Evolutionary conservation across 345 rosid species (phyloP).

Genomic region (Dimocarpus longan): DNA sequence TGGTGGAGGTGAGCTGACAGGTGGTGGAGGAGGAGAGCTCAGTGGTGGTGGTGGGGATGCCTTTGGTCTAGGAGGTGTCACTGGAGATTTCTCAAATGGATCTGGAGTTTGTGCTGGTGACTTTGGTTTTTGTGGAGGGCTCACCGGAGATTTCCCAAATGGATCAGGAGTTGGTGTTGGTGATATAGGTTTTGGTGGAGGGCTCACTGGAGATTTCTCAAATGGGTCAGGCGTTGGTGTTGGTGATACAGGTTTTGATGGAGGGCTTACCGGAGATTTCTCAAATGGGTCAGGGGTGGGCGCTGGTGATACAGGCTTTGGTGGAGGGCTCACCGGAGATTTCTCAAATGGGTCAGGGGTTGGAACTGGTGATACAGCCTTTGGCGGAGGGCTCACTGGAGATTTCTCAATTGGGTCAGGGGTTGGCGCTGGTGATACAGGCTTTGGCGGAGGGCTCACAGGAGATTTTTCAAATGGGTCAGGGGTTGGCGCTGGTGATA

Average conservation of each 20-base stretch:
- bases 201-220: too few species aligned
- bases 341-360: background rate
- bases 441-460: background rate
- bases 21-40: too few species aligned
- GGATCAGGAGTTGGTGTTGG: too few species aligned
- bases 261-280: conserved; percentile 2
- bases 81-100: too few species aligned
- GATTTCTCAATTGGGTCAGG: background rate
- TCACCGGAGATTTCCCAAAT: too few species aligned
- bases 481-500: background rate
- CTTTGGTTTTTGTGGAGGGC: too few species aligned
- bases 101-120: too few species aligned
- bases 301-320: background rate
- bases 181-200: too few species aligned
- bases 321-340: background rate
- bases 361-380: background rate
- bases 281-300: conserved; percentile 15
- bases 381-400: conserved; percentile 1
- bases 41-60: too few species aligned
- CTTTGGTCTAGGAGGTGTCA: too few species aligned
- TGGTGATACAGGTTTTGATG: too few species aligned
- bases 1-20: background rate
- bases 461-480: background rate
- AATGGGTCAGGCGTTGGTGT: too few species aligned
- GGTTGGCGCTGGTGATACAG: background rate